Percentiles rank a stretch among this genome's conserved stretches.
Conservation (phyloP, 495 filamentous ascomycete genomes). For the Mytilinidion resinicola region DNA sequence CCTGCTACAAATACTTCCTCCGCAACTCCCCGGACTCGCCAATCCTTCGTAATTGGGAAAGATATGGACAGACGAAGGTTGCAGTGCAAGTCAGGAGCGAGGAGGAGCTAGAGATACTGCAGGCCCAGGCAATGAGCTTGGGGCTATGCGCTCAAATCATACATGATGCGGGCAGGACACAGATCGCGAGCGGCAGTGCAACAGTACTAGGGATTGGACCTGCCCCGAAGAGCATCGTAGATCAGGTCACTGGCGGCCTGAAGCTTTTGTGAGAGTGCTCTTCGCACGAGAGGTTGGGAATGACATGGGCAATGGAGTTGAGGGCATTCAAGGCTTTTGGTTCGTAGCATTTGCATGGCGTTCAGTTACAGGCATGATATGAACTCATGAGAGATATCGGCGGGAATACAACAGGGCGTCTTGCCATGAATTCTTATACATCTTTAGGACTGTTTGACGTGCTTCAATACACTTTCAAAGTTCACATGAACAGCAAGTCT, state of each 20-base stretch:
- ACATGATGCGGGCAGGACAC: slow-evolving; percentile 90
- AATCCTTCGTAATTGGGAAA: slow-evolving; percentile 81
- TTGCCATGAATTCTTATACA: too few species aligned
- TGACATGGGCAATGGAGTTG: not conserved
- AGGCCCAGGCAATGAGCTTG: slow-evolving; percentile 71
- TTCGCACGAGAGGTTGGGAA: not conserved
- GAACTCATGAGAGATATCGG: too few species aligned
- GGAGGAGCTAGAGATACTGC: slow-evolving; percentile 70
- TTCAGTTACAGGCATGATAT: too few species aligned
- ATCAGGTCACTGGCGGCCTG: slow-evolving; percentile 78
- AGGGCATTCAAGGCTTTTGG: not conserved
- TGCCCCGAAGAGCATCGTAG: slow-evolving; percentile 78
- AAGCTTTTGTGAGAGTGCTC: slow-evolving; percentile 60
- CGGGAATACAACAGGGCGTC: too few species aligned
- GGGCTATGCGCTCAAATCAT: slow-evolving; percentile 85
- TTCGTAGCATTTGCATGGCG: not conserved
- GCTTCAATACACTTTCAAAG: too few species aligned
- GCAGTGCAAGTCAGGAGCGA: slow-evolving; percentile 77
- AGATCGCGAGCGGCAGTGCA: slow-evolving; percentile 86
- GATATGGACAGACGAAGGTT: slow-evolving; percentile 80
- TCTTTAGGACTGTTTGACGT: too few species aligned
- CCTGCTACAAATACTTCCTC: slow-evolving; percentile 83
- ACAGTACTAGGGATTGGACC: slow-evolving; percentile 88
- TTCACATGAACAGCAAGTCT: too few species aligned
- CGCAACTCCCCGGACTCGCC: slow-evolving; percentile 50